Percentiles rank a stretch among this genome's conserved stretches.
These are phyloP conservation scores for Coemansia sp. DNA, from an alignment of 192 early-diverging fungal genomes.

Conservation along the genomic window DNA sequence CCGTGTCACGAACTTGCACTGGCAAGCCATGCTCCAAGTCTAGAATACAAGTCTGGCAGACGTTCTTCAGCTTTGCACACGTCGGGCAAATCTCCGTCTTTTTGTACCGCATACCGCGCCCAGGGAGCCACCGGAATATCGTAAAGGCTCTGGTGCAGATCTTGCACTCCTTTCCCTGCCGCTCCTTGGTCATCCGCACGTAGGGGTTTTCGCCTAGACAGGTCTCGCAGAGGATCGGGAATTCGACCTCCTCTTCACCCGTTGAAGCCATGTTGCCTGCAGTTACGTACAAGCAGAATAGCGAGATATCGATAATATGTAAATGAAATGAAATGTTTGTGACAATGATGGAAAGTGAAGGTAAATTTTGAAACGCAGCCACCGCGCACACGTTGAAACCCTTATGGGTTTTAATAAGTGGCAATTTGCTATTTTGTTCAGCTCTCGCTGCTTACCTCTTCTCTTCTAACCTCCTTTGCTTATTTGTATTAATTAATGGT, in stretches of 20 bases:
- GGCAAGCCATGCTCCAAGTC: constrained; percentile 95
- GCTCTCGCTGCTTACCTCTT: neutral
- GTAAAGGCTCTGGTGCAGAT: constrained; percentile 92
- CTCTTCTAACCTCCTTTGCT: neutral
- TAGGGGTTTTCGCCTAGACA: constrained; percentile 98
- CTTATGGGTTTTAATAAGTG: too few relatives aligned
- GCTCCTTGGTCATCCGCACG: constrained; percentile 90
- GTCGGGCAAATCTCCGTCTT: constrained; percentile 98
- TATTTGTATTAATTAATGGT: constrained; percentile 5
- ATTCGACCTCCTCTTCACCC: constrained; percentile 48
- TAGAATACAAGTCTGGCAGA: constrained; percentile 94
- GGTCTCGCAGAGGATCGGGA: constrained; percentile 92
- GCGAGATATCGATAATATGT: too few relatives aligned
- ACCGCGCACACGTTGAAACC: too few relatives aligned
- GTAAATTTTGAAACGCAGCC: too few relatives aligned
- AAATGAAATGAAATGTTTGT: too few relatives aligned
- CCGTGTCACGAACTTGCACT: constrained; percentile 88
- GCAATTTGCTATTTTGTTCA: too few relatives aligned
- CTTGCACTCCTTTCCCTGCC: constrained; percentile 75
- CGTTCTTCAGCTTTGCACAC: constrained; percentile 97
- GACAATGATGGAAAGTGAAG: too few relatives aligned
- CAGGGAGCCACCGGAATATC: constrained; percentile 95
- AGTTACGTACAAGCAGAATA: too few relatives aligned
- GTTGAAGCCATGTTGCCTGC: neutral
- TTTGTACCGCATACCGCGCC: constrained; percentile 91